Evolutionary conservation across 2,329 filamentous ascomycete genomes (phyloP), one percentile per base, ranked within the genome.

Genomic region (Fonsecaea pedrosoi): DNA sequence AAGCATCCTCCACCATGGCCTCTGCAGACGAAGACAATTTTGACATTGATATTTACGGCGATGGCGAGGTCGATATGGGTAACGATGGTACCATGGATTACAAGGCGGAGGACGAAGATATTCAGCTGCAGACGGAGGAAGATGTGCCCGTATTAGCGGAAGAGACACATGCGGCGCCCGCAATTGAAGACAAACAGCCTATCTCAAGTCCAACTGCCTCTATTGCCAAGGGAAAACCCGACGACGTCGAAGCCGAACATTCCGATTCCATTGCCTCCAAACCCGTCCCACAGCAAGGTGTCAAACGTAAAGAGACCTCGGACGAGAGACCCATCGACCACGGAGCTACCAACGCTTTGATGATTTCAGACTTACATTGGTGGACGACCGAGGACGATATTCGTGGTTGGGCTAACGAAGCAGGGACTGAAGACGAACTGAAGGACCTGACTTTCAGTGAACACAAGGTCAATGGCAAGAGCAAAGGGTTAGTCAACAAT

Each of bases 401-500:
- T 64, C 90, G 95, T 61, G 91, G 90, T 59, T 97, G 93, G 92
- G 85, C 91, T 30, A 88, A 89, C 71, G 86, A 91, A 71, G 92
- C 90, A n/a, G 87, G 86, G 1, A 92, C 88, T 72, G 95, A 98
- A 77, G 86, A 89, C 54, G 92, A 97, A 74, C 82, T 98, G 18
- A 93, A 92, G 74, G 95, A 98, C 68, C 88, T 99, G 60, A 97
- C 94, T 0, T 99, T 98, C 78, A 97, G 92, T 74, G 95, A 99
- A 78, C 95, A 98, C 80, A 99, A 99, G 78, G 94, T 98, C 56
- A 99, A 99, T 73, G 95, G 95, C 73, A 99, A 99, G 82, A 97
- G 92, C 80, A 97, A 98, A 82, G 94, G 95, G 94, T 96, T 84
- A 70, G 88, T 79, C 18, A 53, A 60, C 34, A 30, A 12, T 37